Base-by-base conservation (phyloP, 2,329 filamentous ascomycete genomes). In the Alternaria alternata region DNA sequence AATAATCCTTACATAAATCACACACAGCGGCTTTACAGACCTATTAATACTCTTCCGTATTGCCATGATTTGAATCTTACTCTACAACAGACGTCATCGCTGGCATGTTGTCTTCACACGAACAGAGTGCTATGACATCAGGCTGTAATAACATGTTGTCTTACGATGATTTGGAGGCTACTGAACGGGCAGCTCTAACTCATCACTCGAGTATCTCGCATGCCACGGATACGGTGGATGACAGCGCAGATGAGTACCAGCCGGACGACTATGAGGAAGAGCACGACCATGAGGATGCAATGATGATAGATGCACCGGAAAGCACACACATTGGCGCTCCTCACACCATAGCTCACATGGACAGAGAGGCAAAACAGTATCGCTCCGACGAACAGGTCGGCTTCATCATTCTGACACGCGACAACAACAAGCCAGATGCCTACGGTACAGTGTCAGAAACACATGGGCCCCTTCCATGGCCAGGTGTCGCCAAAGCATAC, bases 391-490 rank as follows among this genome's bases (percentile, higher is more conserved):
- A 62, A 11, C 62, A 68, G 56, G 53, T 62, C 16, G 20, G 47
- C 26, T 67, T 65, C 32, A 51, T 65, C 26, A 65, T 65, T 16
- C 14, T 59, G 7, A 53, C 47, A 6, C 66, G 64, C n/a, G 62
- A 68, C 46, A 63, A 67, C 41, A 56, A 56, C 20, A 51, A 59
- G 24, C 62, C 62, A 9, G 36, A 65, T 43, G 41, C 62, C 14
- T 62, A 55, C 34, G 54, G 62, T 14, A 20, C 32, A 8, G 12
- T n/a, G n/a, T 68, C 65, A 4, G 60, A 38, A 11, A 66, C 59
- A 4, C 7, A 55, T 28, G 57, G 56, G 1, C 59, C 51, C 9
- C 49, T 59, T 7, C 12, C 51, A 28, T 65, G 56, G 57, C 30
- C 44, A 16, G 49, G 22, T 3, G 64, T 66, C 5, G 59, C 59